Evolutionary conservation across 805 yeast species (phyloP).

Genomic region (Monosporozyma yasuniensis): DNA sequence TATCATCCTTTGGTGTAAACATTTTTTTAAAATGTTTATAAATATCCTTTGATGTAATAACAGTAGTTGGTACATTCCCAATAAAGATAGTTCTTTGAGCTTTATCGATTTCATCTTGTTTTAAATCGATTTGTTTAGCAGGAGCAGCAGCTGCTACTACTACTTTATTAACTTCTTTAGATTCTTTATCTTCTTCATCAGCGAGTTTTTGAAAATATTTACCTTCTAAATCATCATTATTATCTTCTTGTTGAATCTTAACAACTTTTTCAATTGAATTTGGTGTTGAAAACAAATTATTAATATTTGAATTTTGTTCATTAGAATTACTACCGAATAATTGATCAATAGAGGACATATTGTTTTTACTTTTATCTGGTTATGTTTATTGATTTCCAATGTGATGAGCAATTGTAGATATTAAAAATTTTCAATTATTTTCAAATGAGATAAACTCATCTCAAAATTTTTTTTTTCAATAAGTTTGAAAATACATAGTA

Average conservation of each 20-base stretch:
- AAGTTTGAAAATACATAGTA: not conserved
- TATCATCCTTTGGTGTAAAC: slow-evolving; percentile 31
- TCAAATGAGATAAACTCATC: too few relatives aligned
- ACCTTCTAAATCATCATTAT: slow-evolving; percentile 43
- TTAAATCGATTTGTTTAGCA: slow-evolving; percentile 48
- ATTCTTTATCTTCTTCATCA: slow-evolving; percentile 24
- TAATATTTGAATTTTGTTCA: not conserved
- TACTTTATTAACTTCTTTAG: slow-evolving; percentile 10
- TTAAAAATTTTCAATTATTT: not conserved
- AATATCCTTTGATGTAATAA: slow-evolving; percentile 51
- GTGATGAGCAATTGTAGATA: not conserved
- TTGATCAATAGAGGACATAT: slow-evolving; percentile 8
- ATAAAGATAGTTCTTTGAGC: slow-evolving; percentile 81
- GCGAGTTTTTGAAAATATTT: slow-evolving; percentile 43
- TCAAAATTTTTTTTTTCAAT: not conserved
- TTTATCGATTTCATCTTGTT: slow-evolving; percentile 65
- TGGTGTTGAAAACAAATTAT: not conserved
- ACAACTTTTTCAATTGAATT: slow-evolving; percentile 2
- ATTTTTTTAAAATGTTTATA: slow-evolving; percentile 57
- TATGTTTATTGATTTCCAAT: not conserved
- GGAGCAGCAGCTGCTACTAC: slow-evolving; percentile 15
- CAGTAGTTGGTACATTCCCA: slow-evolving; percentile 68
- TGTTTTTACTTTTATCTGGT: not conserved
- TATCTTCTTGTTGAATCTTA: slow-evolving; percentile 10
- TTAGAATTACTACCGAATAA: slow-evolving; percentile 24